Percentiles rank a stretch among this genome's conserved stretches.
Evolutionary conservation across 2,329 filamentous ascomycete species (phyloP).

Genomic region (Allantophomopsis cytisporea): DNA sequence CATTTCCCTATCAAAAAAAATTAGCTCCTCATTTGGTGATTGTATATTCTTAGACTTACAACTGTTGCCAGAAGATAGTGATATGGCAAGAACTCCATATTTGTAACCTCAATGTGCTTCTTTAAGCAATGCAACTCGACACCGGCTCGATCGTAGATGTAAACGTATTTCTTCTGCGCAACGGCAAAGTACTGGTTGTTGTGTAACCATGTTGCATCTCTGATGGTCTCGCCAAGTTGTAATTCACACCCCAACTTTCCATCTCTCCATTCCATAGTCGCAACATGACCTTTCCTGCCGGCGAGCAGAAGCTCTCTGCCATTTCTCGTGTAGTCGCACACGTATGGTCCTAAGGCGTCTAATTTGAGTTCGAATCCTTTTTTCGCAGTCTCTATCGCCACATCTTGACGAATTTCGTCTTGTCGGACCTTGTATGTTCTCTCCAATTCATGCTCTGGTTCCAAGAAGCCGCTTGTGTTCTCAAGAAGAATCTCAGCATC

Average conservation of each 20-base stretch:
- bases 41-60: slow-evolving; percentile 31
- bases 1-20: slow-evolving; percentile 47
- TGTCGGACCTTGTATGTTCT: slow-evolving; percentile 87
- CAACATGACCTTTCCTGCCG: slow-evolving; percentile 86
- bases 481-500: slow-evolving; percentile 92
- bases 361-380: slow-evolving; percentile 87
- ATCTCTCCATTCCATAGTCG: slow-evolving; percentile 91
- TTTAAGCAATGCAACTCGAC: slow-evolving; percentile 85
- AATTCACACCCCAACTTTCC: slow-evolving; percentile 86
- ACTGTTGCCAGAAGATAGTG: slow-evolving; percentile 87
- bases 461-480: slow-evolving; percentile 72
- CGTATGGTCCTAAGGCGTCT: slow-evolving; percentile 72
- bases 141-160: slow-evolving; percentile 87
- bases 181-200: slow-evolving; percentile 93
- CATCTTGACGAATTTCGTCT: slow-evolving; percentile 63
- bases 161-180: slow-evolving; percentile 91
- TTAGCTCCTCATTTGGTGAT: slow-evolving; percentile 6
- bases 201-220: slow-evolving; percentile 84
- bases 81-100: slow-evolving; percentile 93
- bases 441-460: slow-evolving; percentile 80
- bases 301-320: slow-evolving; percentile 75
- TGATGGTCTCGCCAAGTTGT: slow-evolving; percentile 79
- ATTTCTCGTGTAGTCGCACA: slow-evolving; percentile 80
- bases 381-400: slow-evolving; percentile 74
- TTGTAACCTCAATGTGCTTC: slow-evolving; percentile 80